A percentile compares a stretch with the other conserved stretches of the same genome.
phyloP scores from a whole-genome alignment of 2,329 filamentous ascomycete genomes.

The Trichoderma atroviride region DNA sequence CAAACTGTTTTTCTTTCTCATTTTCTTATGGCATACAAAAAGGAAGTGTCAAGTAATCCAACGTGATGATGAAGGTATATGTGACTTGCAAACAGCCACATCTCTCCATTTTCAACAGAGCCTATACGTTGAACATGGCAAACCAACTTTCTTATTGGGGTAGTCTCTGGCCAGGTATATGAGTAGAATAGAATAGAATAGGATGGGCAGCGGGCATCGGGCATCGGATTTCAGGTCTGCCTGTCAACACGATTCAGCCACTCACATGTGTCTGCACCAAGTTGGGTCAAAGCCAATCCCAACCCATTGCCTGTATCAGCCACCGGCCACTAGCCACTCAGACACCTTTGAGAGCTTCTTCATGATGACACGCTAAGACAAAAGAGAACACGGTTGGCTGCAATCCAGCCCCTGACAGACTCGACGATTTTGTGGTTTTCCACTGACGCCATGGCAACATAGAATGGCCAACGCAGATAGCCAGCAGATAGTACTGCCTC shows the following conservation, averaged over 20 bases:
- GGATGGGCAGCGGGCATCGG: background rate
- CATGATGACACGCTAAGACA: conserved; percentile 3
- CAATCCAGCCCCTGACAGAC: conserved; percentile 4
- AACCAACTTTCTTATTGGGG: background rate
- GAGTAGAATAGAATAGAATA: background rate
- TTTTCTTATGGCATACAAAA: background rate
- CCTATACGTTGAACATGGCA: background rate
- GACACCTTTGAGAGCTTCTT: conserved; percentile 8
- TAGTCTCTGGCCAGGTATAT: background rate
- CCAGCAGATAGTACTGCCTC: background rate
- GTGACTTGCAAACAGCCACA: background rate
- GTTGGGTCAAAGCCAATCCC: background rate
- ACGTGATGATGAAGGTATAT: background rate
- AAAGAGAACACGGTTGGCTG: conserved; percentile 1
- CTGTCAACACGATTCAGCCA: background rate
- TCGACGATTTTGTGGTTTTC: background rate
- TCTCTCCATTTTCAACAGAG: background rate
- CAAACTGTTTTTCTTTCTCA: background rate
- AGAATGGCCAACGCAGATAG: too few relatives aligned
- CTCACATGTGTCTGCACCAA: background rate
- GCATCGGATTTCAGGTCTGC: background rate
- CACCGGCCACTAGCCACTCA: background rate
- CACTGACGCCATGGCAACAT: background rate
- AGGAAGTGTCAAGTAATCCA: background rate
- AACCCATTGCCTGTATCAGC: background rate